Evolutionary conservation across 305 asterid species (phyloP).

Genomic region (Solanum hybrid): DNA sequence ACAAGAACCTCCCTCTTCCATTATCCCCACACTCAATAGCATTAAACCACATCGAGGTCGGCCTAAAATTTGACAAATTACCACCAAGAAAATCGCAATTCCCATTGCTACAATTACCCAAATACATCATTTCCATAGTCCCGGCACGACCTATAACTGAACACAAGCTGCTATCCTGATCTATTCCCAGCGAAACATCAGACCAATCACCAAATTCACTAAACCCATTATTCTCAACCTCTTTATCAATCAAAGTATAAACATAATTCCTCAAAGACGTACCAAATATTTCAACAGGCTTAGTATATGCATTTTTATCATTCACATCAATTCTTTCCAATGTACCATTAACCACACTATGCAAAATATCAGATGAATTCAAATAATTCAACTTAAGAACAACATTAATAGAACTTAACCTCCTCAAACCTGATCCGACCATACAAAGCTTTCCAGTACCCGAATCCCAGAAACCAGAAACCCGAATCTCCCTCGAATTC

Average conservation of each 20-base stretch:
- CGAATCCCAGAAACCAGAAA: conserved; percentile 76
- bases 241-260: conserved; percentile 63
- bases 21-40: conserved; percentile 46
- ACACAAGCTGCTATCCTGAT: conserved; percentile 32
- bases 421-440: conserved; percentile 61
- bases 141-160: conserved; percentile 27
- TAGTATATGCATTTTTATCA: conserved; percentile 17
- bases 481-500: conserved; percentile 15
- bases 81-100: conserved; percentile 55
- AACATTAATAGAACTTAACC: conserved; percentile 24
- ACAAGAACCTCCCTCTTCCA: conserved; percentile 63
- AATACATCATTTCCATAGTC: conserved; percentile 40
- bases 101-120: conserved; percentile 42
- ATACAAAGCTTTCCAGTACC: conserved; percentile 69
- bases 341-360: conserved; percentile 69
- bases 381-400: conserved; percentile 73
- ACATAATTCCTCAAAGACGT: conserved; percentile 55
- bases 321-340: conserved; percentile 28
- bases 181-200: conserved; percentile 37
- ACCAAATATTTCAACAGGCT: conserved; percentile 41
- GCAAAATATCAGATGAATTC: conserved; percentile 52
- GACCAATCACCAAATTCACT: conserved; percentile 29
- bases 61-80: conserved; percentile 25
- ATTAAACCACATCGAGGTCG: conserved; percentile 37
- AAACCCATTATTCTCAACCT: conserved; percentile 38